Conservation (phyloP, 2,329 filamentous ascomycete species). For the Juglanconis sp. region DNA sequence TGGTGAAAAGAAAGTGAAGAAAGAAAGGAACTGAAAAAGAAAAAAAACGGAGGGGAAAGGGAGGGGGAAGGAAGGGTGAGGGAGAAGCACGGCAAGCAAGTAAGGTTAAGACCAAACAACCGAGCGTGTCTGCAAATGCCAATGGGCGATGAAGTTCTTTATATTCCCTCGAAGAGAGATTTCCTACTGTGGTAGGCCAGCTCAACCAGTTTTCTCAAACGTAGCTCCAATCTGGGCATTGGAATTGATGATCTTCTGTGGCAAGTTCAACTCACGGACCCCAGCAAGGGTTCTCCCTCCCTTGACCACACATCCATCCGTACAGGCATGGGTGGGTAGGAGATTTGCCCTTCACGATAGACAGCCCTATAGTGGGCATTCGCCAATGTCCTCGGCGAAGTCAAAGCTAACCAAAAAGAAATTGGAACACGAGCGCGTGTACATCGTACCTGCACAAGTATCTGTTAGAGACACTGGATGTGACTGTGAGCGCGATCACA, state of each 20-base stretch:
- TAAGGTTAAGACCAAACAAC: slow-evolving; percentile 4
- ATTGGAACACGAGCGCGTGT: not conserved
- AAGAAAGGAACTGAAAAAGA: slow-evolving; percentile 14
- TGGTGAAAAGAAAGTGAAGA: slow-evolving; percentile 13
- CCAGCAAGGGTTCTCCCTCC: slow-evolving; percentile 10
- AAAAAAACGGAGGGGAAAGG: slow-evolving; percentile 10
- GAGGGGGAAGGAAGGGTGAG: slow-evolving; percentile 17
- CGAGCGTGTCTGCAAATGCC: not conserved
- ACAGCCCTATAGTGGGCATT: not conserved
- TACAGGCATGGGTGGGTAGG: slow-evolving; percentile 6
- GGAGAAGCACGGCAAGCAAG: slow-evolving; percentile 18
- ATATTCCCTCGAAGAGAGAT: slow-evolving; percentile 12
- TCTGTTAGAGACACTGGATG: not conserved
- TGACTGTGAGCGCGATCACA: not conserved
- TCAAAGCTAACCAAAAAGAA: not conserved
- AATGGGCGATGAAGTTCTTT: slow-evolving; percentile 11
- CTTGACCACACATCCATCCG: slow-evolving; percentile 10
- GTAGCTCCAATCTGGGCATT: slow-evolving; percentile 6
- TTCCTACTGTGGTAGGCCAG: slow-evolving; percentile 3
- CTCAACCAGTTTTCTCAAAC: slow-evolving; percentile 15
- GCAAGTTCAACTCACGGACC: slow-evolving; percentile 14
- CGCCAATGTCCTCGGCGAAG: not conserved
- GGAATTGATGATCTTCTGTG: slow-evolving; percentile 8
- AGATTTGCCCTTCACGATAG: slow-evolving; percentile 5
- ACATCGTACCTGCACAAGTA: not conserved